These are phyloP conservation scores for Cordyceps cateniannulata DNA, from an alignment of 2,329 filamentous ascomycete genomes.

Conservation along the genomic window DNA sequence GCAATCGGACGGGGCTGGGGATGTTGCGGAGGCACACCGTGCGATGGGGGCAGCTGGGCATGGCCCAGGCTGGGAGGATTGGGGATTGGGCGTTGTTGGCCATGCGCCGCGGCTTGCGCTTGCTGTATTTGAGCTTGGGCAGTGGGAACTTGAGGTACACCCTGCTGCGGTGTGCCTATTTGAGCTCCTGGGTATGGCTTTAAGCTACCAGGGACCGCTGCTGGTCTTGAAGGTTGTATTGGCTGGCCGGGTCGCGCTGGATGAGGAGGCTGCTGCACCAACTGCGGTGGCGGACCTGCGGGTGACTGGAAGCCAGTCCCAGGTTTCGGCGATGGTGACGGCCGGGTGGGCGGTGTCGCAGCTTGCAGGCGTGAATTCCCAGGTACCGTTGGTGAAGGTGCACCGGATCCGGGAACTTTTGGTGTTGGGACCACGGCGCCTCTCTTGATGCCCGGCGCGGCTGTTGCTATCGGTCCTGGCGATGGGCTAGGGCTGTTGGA, in stretches of 20 bases:
- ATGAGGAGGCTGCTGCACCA: conserved; percentile 26
- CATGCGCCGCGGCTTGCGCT: conserved; percentile 10
- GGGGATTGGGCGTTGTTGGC: conserved; percentile 11
- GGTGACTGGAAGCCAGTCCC: conserved; percentile 28
- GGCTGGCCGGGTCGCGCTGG: neutral
- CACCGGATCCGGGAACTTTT: conserved; percentile 22
- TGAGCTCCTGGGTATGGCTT: conserved; percentile 34
- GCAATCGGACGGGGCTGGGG: conserved; percentile 10
- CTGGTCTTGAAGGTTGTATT: conserved; percentile 21
- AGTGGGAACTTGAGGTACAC: conserved; percentile 19
- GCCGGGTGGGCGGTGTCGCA: conserved; percentile 23
- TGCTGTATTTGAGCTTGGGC: conserved; percentile 14
- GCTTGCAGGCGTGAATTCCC: conserved; percentile 23
- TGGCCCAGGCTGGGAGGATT: conserved; percentile 7
- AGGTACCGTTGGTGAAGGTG: conserved; percentile 21
- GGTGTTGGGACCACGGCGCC: conserved; percentile 28
- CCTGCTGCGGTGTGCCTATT: conserved; percentile 19
- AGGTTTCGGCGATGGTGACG: conserved; percentile 25
- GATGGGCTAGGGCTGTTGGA: conserved; percentile 21
- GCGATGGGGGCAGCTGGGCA: conserved; percentile 5
- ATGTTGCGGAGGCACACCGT: conserved; percentile 13
- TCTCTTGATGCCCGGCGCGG: conserved; percentile 21
- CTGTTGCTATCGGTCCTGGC: conserved; percentile 17
- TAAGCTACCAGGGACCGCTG: conserved; percentile 23
- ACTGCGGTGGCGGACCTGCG: conserved; percentile 21